Base-by-base conservation (phyloP, 768 basidiomycete genomes). In the Hebeloma cylindrosporum region DNA sequence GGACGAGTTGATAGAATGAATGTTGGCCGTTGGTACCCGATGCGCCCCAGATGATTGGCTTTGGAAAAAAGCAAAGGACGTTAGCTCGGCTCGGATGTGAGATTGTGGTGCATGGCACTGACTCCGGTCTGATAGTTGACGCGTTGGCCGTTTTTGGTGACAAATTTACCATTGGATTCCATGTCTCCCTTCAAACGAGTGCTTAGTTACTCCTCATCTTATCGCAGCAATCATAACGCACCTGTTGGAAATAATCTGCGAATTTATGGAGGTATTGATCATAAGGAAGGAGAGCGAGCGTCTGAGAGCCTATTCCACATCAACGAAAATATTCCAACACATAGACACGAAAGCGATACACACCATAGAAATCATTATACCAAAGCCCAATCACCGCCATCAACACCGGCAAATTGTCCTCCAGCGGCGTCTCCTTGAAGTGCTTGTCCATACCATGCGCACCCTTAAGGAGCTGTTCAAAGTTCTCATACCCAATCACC, bases 211-310 rank as follows among this genome's bases (percentile, higher is more conserved):
- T 21, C 5, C 13, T 16, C 14, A 18, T 16, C 17, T n/a, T 25
- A 11, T 7, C 10, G 7, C 17, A n/a, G 25, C 18, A 6, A 16
- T 16, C 11, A 18, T 6, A 5, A 16, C 40, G 7, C 45, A 74
- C 79, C 67, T 98, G 96, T 67, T 97, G 96, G 89, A 99, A 99
- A 75, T 98, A 98, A 68, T 99, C 96, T 27, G 96, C 95, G 58
- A 99, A 99, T 67, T 95, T 96, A 79, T 97, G 91, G 52, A 99
- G 73, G 70, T 99, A 99, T 66, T 99, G 96, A 69, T 99, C 96
- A 61, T 99, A 99, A 0, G 96, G 96, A 31, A 99, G 77, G 30
- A 99, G 77, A 2, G 87, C 91, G 53, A 95, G 90, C 3, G 96
- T 98, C 70, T 99, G 96, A 26, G 95, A 73, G 52, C 92, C 86